Evolutionary conservation across 306 rosid species (phyloP).

Genomic region (Rosa multiflora): DNA sequence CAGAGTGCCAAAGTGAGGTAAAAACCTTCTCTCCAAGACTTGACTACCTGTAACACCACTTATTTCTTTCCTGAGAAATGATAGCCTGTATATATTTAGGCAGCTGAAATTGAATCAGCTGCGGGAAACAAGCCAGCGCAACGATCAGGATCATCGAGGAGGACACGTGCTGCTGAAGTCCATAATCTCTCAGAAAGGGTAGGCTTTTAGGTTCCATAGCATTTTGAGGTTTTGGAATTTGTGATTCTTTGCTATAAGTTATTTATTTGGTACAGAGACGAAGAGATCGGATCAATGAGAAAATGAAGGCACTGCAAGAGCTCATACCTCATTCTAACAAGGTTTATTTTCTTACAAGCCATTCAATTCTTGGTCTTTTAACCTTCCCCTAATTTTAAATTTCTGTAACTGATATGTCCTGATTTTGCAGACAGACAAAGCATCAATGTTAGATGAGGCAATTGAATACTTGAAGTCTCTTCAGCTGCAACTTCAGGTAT

Average conservation of each 20-base stretch:
- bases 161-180: slow-evolving; percentile 80
- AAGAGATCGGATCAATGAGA: slow-evolving; percentile 93
- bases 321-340: slow-evolving; percentile 87
- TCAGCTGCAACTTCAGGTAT: slow-evolving; percentile 89
- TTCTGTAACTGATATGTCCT: slow-evolving; percentile 15
- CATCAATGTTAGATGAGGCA: slow-evolving; percentile 88
- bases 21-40: not conserved
- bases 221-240: slow-evolving; percentile 22
- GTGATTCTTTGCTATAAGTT: slow-evolving; percentile 5
- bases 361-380: not conserved
- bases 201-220: slow-evolving; percentile 17
- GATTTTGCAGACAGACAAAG: slow-evolving; percentile 77
- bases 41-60: not conserved
- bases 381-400: slow-evolving; percentile 18
- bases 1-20: slow-evolving; percentile 85
- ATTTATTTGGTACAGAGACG: slow-evolving; percentile 52
- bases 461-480: slow-evolving; percentile 86
- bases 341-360: slow-evolving; percentile 38
- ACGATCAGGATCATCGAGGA: slow-evolving; percentile 51
- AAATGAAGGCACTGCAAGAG: slow-evolving; percentile 83
- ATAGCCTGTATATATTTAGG: slow-evolving; percentile 32
- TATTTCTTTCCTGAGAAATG: not conserved
- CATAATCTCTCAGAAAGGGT: slow-evolving; percentile 95
- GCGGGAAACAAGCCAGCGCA: slow-evolving; percentile 49
- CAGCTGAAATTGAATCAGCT: slow-evolving; percentile 59